Conservation (phyloP, 345 rosid species). For the Salix viminalis region DNA sequence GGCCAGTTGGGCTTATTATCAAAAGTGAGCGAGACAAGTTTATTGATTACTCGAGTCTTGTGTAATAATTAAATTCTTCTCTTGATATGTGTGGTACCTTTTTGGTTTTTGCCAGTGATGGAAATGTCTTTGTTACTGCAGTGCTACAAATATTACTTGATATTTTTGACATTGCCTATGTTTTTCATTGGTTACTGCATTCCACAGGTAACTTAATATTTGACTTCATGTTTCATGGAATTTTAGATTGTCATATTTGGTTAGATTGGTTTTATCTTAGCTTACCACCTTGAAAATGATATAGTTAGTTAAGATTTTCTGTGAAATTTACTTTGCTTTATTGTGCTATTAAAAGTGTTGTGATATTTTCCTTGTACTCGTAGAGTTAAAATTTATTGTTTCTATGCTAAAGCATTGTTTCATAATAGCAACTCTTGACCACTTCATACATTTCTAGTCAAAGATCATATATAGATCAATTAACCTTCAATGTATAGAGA, state of each 20-base stretch:
- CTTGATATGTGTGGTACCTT: neutral
- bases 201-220: constrained; percentile 62
- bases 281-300: neutral
- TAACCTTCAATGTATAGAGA: too few relatives aligned
- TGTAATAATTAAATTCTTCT: neutral
- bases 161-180: constrained; percentile 46
- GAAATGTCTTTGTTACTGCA: constrained; percentile 42
- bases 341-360: too few relatives aligned
- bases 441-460: too few relatives aligned
- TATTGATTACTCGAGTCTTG: too few relatives aligned
- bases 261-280: neutral
- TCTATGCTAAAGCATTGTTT: too few relatives aligned
- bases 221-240: neutral
- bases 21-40: constrained; percentile 44
- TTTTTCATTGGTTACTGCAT: constrained; percentile 49
- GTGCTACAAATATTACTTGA: constrained; percentile 59
- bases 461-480: too few relatives aligned
- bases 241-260: neutral
- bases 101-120: neutral
- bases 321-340: neutral
- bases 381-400: too few relatives aligned
- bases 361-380: too few relatives aligned
- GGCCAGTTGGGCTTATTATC: constrained; percentile 40
- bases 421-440: too few relatives aligned
- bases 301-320: too few relatives aligned